A percentile compares a stretch with the other conserved stretches of the same genome.
Conservation (phyloP, 169 alveolate genomes). For the Neospora caninum region DNA sequence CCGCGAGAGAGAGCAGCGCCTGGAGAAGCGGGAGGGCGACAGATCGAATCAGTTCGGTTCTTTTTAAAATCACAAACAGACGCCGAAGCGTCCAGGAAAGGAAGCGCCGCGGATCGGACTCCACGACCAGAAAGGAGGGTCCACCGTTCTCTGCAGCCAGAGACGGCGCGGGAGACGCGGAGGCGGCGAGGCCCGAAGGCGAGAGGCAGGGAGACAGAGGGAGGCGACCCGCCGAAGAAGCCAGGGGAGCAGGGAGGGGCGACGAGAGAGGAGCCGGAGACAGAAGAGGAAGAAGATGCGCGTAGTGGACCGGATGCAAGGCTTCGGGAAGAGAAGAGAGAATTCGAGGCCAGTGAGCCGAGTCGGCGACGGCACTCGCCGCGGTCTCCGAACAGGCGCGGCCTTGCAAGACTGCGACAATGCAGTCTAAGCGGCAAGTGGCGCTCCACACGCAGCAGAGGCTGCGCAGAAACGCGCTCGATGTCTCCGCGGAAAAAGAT, state of each 20-base stretch:
- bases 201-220: background rate
- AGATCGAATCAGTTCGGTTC: background rate
- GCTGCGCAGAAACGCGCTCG: background rate
- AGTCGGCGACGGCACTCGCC: background rate
- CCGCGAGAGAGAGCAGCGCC: background rate
- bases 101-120: constrained; percentile 32
- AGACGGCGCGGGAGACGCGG: background rate
- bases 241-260: background rate
- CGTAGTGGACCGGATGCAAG: constrained; percentile 27
- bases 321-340: constrained; percentile 1
- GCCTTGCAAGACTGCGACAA: background rate
- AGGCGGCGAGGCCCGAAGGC: background rate
- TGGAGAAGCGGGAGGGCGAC: constrained; percentile 36
- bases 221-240: background rate
- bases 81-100: background rate
- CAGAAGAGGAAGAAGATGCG: constrained; percentile 17
- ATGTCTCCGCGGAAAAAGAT: background rate
- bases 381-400: too few species aligned
- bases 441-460: constrained; percentile 11
- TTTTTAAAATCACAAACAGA: background rate
- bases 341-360: background rate
- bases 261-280: background rate
- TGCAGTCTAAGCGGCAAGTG: constrained; percentile 18
- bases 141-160: background rate
- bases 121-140: background rate